phyloP scores from a whole-genome alignment of 305 asterid species.

The Lippia alba region DNA sequence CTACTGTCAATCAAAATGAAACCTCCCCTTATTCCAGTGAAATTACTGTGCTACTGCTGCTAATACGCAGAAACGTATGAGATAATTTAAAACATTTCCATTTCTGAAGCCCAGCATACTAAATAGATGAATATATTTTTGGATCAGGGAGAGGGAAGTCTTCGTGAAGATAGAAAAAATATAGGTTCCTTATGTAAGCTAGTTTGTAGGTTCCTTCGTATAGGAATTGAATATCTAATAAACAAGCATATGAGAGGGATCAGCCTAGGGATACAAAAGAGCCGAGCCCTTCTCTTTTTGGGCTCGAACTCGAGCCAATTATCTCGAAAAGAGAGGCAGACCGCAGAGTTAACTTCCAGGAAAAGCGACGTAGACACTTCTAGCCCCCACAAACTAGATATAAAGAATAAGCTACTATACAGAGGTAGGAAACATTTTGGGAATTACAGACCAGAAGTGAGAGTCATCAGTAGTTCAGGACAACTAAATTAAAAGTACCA shows the following conservation, averaged over 20 bases:
- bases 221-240: conserved; percentile 2
- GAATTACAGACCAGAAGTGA: conserved; percentile 10
- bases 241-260: conserved; percentile 10
- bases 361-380: not conserved
- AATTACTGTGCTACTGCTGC: not conserved
- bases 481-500: conserved; percentile 56
- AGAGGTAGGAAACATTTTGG: not conserved
- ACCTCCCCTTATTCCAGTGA: not conserved
- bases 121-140: no score
- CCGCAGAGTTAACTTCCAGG: not conserved
- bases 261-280: not conserved
- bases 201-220: not conserved
- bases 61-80: not conserved
- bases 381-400: not conserved
- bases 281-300: no score
- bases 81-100: no score
- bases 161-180: not conserved
- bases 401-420: not conserved
- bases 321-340: not conserved
- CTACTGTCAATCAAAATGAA: not conserved
- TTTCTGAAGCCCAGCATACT: no score
- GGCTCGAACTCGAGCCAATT: no score
- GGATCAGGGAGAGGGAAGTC: no score
- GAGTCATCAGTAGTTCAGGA: conserved; percentile 10
- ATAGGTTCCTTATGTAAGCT: conserved; percentile 4